Evolutionary conservation across 2,329 filamentous ascomycete species (phyloP), one percentile per base, ranked within the genome.

Genomic region (Xylaria sp.): DNA sequence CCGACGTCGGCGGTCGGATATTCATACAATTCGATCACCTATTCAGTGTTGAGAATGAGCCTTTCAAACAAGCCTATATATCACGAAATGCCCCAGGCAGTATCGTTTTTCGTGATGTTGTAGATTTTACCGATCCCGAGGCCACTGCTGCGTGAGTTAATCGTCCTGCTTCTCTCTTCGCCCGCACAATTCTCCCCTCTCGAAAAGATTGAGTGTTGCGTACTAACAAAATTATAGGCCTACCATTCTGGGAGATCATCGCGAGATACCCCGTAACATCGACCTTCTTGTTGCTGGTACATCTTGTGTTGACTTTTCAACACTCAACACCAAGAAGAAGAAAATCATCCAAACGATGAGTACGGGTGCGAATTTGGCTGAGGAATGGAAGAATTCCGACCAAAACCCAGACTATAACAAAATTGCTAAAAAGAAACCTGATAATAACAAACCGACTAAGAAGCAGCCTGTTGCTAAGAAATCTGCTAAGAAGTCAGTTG

Each of bases 231-330:
- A 66, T 59, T 38, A 44, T 65, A 61, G 57, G 54, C 89, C 86
- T 23, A 94, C 91, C 1, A 90, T 90, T 0, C 90, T 90, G 74
- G 92, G 92, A 4, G 85, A 86, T 7, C 79, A 84, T 58, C 83
- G 83, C 4, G 61, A 78, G 1, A 86, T 93, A 0, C 91, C 91
- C 0, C 78, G 77, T 0, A 75, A 85, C 11, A 78, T 89, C 1
- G 90, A 94, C 70, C 76, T 95, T 0, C 80, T 95, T 1, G 81
- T 94, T 53, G 90, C 90, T 6, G 92, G 92, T 0, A 92, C 90
- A 49, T 90, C 91, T 0, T 96, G 92, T 72, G 90, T 93, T 2
- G 92, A 94, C 73, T 92, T 91, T 71, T 94, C 92, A 0, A 75
- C 71, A 0, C 78, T 94, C 38, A 95, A 94, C 76, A 68, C 59